Percentiles rank a stretch among this genome's conserved stretches.
Conservation (phyloP, 2,329 filamentous ascomycete genomes). For the Lasiodiplodia sp. region DNA sequence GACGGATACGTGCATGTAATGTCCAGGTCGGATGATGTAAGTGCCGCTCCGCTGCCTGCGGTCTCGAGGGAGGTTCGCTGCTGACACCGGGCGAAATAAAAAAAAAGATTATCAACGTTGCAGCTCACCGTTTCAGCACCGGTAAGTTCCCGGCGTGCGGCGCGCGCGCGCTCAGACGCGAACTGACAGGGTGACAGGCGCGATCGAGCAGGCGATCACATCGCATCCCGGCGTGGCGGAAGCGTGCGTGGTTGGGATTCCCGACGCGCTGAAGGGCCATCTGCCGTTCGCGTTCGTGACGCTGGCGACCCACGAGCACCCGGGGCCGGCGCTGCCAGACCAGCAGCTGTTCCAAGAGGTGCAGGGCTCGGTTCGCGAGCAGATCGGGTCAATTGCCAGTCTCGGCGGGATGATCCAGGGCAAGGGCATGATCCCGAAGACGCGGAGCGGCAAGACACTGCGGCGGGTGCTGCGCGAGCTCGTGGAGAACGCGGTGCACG, state of each 20-base stretch:
- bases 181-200: slow-evolving; percentile 58
- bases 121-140: slow-evolving; percentile 87
- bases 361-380: slow-evolving; percentile 73
- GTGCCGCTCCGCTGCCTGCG: background rate
- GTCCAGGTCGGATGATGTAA: slow-evolving; percentile 71
- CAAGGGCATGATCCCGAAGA: slow-evolving; percentile 88
- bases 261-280: slow-evolving; percentile 86
- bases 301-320: slow-evolving; percentile 54
- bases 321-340: slow-evolving; percentile 57
- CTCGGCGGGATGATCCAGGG: slow-evolving; percentile 87
- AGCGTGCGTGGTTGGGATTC: slow-evolving; percentile 84
- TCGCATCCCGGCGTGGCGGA: slow-evolving; percentile 81
- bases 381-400: slow-evolving; percentile 87
- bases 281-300: slow-evolving; percentile 90
- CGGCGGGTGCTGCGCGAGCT: slow-evolving; percentile 82
- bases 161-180: slow-evolving; percentile 7
- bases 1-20: slow-evolving; percentile 72
- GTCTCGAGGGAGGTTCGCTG: background rate
- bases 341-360: slow-evolving; percentile 66
- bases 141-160: slow-evolving; percentile 58
- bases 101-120: slow-evolving; percentile 81
- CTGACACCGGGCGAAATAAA: slow-evolving; percentile 3
- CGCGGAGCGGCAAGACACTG: slow-evolving; percentile 88
- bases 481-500: slow-evolving; percentile 80
- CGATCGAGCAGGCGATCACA: slow-evolving; percentile 90